phyloP scores from a whole-genome alignment of 2,329 filamentous ascomycete genomes.

The Zymoseptoria ardabiliae region DNA sequence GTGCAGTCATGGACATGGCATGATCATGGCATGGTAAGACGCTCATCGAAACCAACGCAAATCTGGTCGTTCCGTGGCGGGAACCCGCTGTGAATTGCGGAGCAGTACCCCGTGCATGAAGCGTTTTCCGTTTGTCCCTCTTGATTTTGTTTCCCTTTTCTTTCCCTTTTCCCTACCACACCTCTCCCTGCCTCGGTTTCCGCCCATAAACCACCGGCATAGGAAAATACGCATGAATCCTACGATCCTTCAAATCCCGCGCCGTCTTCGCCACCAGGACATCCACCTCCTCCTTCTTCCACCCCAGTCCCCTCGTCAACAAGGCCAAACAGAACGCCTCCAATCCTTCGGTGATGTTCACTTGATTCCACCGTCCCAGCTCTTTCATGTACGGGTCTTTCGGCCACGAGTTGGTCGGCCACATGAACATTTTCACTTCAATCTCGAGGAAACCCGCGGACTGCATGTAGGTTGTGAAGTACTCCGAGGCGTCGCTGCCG shows the following conservation, averaged over 20 bases:
- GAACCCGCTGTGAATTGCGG: too few relatives aligned
- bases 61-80: not conserved
- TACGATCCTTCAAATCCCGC: conserved; percentile 28
- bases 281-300: conserved; percentile 39
- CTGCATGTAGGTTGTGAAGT: conserved; percentile 34
- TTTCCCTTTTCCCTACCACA: not conserved
- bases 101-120: not conserved
- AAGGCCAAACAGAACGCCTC: conserved; percentile 38
- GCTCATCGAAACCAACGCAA: not conserved
- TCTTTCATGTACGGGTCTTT: conserved; percentile 44
- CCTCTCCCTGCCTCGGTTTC: conserved; percentile 21
- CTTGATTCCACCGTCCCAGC: conserved; percentile 40
- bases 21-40: not conserved
- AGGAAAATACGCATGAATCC: conserved; percentile 33
- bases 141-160: not conserved
- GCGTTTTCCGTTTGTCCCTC: not conserved
- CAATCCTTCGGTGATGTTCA: conserved; percentile 36
- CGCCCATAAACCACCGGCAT: conserved; percentile 32
- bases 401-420: conserved; percentile 40
- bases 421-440: conserved; percentile 33
- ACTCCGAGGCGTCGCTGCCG: conserved; percentile 31
- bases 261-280: conserved; percentile 33
- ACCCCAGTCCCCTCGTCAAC: conserved; percentile 36
- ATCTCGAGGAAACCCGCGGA: conserved; percentile 40
- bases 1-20: not conserved